Evolutionary conservation across 768 basidiomycete species (phyloP), one percentile per base, ranked within the genome.

Genomic region (Termitomyces sp.): DNA sequence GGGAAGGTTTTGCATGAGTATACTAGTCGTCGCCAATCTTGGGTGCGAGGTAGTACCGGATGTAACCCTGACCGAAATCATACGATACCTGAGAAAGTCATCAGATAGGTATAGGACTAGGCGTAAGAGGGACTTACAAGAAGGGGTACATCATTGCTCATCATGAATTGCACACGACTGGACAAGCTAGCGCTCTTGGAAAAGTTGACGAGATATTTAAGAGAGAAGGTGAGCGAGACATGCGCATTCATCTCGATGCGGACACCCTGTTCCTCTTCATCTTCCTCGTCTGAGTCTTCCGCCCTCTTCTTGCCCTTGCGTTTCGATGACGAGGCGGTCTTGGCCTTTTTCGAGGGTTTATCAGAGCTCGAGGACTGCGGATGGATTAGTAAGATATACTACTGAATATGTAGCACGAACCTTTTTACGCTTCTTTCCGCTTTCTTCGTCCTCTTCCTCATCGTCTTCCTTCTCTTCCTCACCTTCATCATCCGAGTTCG

Each of bases 121-220:
- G 34, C 11, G 2, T 38, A 28, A n/a, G 19, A 53, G 14, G 19
- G 24, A 74, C 84, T 67, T 45, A 92, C 91, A 53, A 96, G 78
- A 47, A 96, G 74, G 2, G 93, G 93, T 0, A 96, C 93, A 34
- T 96, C 93, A 66, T 90, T 92, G 70, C 86, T 90, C 86, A 97
- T 85, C 81, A 88, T 88, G 22, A 97, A 79, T 65, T 85, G 81
- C 35, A 95, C 93, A 26, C 76, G 80, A 59, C 74, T 77, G 14
- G 84, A 80, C 38, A 99, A 74, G 30, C 85, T 77, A 1, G 88
- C 75, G 59, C 89, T 91, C 79, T 97, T 98, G 51, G 93, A 84
- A 65, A 99, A 98, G 74, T 97, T 98, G 70, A 90, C 87, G 28
- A 98, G 85, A 72, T 98, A 99, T 71, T 98, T 98, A 63, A 98